phyloP scores from a whole-genome alignment of 2,329 filamentous ascomycete genomes.

The Exophiala mesophila region DNA sequence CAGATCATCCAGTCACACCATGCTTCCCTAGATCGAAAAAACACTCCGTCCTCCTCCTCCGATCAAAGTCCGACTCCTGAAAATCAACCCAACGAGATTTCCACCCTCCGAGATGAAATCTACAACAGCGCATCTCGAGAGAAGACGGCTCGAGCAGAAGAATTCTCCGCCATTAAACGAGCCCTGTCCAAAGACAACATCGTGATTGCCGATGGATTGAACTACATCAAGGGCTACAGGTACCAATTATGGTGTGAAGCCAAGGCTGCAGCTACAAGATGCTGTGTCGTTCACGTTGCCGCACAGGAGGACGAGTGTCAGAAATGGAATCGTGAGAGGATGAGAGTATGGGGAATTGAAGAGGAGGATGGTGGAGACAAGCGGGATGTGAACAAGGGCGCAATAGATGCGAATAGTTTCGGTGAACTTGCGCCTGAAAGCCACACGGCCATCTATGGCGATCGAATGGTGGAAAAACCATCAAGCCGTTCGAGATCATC shows the following conservation, averaged over 20 bases:
- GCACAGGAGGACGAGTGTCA: slow-evolving; percentile 26
- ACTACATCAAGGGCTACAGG: slow-evolving; percentile 65
- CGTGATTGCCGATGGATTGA: slow-evolving; percentile 60
- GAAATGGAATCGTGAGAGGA: slow-evolving; percentile 24
- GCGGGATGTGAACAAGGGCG: background rate
- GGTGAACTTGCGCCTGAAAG: slow-evolving; percentile 26
- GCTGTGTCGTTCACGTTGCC: slow-evolving; percentile 50
- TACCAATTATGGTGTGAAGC: slow-evolving; percentile 65
- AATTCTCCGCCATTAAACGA: slow-evolving; percentile 58
- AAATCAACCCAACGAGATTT: slow-evolving; percentile 49
- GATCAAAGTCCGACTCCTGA: slow-evolving; percentile 46
- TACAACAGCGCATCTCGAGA: slow-evolving; percentile 36
- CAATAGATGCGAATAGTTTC: slow-evolving; percentile 4
- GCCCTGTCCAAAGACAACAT: slow-evolving; percentile 53
- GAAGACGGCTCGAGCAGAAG: slow-evolving; percentile 59
- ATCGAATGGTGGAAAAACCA: slow-evolving; percentile 12
- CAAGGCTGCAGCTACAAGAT: slow-evolving; percentile 57
- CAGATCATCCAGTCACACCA: slow-evolving; percentile 49
- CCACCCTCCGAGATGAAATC: slow-evolving; percentile 21
- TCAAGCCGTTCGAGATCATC: slow-evolving; percentile 15
- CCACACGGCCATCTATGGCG: slow-evolving; percentile 28
- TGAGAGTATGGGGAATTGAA: slow-evolving; percentile 15
- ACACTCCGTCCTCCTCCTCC: background rate
- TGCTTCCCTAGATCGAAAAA: slow-evolving; percentile 39
- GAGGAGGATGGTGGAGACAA: slow-evolving; percentile 1